These are phyloP conservation scores for Solanum hybrid DNA, from an alignment of 305 asterid genomes.

Conservation along the genomic window DNA sequence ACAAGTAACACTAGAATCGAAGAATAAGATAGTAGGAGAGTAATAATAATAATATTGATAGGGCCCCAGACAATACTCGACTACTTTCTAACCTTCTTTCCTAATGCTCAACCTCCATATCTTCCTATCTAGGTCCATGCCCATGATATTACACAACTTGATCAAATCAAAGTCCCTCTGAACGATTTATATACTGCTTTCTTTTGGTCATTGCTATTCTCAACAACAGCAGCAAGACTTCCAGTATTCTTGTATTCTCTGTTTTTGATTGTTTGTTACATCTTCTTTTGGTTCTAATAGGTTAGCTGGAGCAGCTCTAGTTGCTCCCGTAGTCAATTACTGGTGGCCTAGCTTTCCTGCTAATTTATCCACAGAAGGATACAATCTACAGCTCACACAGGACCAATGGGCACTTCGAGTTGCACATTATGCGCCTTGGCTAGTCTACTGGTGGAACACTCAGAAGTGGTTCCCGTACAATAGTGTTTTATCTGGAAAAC, in stretches of 20 bases:
- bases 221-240: neutral
- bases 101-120: neutral
- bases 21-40: neutral
- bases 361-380: conserved; percentile 37
- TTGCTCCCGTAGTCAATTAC: conserved; percentile 49
- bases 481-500: conserved; percentile 34
- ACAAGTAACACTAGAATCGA: neutral
- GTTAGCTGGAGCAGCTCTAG: conserved; percentile 49
- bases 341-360: conserved; percentile 66
- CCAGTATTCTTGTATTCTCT: neutral
- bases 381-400: conserved; percentile 26
- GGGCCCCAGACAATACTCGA: neutral
- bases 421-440: conserved; percentile 51
- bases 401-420: conserved; percentile 67
- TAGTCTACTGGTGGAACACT: conserved; percentile 71
- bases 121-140: accelerated
- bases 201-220: neutral
- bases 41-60: neutral
- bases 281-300: conserved; percentile 15
- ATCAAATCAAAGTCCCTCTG: neutral
- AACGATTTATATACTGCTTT: neutral
- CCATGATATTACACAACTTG: neutral
- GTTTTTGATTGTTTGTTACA: neutral
- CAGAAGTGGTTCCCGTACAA: conserved; percentile 56
- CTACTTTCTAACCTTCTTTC: neutral